A percentile compares a stretch with the other conserved stretches of the same genome.
phyloP scores from a whole-genome alignment of 371 early-diverging fungal genomes.

The Rhizomucor pusillus region DNA sequence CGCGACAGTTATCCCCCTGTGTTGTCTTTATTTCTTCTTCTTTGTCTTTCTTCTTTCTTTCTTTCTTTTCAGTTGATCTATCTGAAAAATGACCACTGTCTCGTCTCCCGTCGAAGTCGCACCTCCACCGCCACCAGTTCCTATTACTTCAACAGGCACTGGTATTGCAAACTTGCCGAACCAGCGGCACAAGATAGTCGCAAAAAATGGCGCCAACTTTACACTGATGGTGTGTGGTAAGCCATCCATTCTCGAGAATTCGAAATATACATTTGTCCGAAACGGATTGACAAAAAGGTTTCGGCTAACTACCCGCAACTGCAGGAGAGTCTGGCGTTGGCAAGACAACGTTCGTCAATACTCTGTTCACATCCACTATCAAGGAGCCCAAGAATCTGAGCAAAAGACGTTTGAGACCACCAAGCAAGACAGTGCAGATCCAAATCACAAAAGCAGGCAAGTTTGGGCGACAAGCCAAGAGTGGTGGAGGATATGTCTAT shows the following conservation, averaged over 20 bases:
- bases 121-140: background rate
- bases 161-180: slow-evolving; percentile 99
- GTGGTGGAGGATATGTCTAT: background rate
- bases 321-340: slow-evolving; percentile 51
- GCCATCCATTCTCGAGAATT: background rate
- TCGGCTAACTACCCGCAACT: background rate
- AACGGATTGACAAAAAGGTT: background rate
- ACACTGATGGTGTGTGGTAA: slow-evolving; percentile 96
- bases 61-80: too few relatives aligned
- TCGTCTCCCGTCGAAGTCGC: background rate
- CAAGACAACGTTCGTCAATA: slow-evolving; percentile 86
- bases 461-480: background rate
- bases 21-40: too few relatives aligned
- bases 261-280: background rate
- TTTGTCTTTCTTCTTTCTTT: too few relatives aligned
- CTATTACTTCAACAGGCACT: slow-evolving; percentile 63
- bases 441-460: slow-evolving; percentile 45
- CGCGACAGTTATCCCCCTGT: too few relatives aligned
- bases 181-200: slow-evolving; percentile 94
- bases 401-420: slow-evolving; percentile 51
- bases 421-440: slow-evolving; percentile 78
- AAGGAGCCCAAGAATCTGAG: slow-evolving; percentile 60
- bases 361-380: slow-evolving; percentile 72
- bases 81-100: too few relatives aligned
- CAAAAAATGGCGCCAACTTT: slow-evolving; percentile 90